These are phyloP conservation scores for Serendipita vermifera DNA, from an alignment of 768 basidiomycete genomes.

Conservation along the genomic window DNA sequence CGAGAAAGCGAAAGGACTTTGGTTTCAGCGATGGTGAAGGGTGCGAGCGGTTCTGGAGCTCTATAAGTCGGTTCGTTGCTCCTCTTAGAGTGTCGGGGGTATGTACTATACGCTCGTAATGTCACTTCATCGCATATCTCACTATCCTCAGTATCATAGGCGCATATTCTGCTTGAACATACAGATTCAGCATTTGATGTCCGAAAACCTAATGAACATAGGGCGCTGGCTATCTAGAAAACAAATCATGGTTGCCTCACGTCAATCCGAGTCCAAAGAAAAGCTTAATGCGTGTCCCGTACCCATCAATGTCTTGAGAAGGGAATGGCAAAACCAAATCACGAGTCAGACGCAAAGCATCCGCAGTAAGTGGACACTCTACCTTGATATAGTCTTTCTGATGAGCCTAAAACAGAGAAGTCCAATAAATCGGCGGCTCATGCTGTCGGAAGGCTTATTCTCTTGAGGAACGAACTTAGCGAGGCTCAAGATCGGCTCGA, in stretches of 20 bases:
- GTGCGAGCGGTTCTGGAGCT: conserved; percentile 14
- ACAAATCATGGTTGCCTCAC: neutral
- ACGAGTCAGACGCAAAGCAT: neutral
- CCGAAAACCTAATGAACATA: neutral
- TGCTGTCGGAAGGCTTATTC: neutral
- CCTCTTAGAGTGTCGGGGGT: conserved; percentile 11
- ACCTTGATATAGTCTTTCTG: too few species aligned
- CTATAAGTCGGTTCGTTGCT: neutral
- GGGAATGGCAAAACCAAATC: neutral
- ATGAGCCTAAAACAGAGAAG: too few species aligned
- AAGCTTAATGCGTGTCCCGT: neutral
- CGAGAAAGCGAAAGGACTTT: neutral
- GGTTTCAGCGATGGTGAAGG: conserved; percentile 12
- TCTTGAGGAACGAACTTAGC: neutral
- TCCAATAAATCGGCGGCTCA: neutral
- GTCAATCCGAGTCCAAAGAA: neutral
- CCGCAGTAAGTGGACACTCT: too few species aligned
- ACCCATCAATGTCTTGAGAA: neutral
- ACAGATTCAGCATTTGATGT: neutral
- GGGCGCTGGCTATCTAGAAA: neutral
- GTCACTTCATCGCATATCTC: neutral
- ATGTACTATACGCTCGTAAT: neutral
- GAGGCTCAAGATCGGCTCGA: too few species aligned
- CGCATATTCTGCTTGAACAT: conserved; percentile 3
- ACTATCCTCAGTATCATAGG: neutral